These are phyloP conservation scores for Globisporangium lucens DNA, from an alignment of 352 stramenopile genomes.

Conservation along the genomic window DNA sequence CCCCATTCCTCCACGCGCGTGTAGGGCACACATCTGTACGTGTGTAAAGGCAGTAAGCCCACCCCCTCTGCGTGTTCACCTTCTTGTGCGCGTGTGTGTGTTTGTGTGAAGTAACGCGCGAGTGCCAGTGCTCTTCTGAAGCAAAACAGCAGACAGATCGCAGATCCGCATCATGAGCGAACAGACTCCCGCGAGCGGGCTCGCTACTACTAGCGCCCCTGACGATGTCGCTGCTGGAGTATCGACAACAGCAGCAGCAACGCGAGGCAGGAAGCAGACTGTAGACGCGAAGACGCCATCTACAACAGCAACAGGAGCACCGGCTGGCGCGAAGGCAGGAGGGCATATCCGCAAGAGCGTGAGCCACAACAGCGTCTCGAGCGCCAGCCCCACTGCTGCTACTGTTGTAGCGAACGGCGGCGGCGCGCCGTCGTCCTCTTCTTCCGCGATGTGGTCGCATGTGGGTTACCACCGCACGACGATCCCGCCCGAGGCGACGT, in stretches of 20 bases:
- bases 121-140: background rate
- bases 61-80: background rate
- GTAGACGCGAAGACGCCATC: background rate
- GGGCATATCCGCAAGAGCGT: constrained; percentile 17
- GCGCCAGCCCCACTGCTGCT: background rate
- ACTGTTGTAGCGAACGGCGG: background rate
- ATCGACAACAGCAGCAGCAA: background rate
- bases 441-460: constrained; percentile 54
- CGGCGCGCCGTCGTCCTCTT: background rate
- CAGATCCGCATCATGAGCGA: background rate
- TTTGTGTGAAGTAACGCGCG: background rate
- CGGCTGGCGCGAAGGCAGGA: background rate
- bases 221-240: background rate
- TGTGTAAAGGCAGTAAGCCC: background rate
- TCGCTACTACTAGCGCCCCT: background rate
- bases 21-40: background rate
- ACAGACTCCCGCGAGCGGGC: background rate
- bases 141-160: constrained; percentile 1
- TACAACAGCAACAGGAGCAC: background rate
- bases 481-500: constrained; percentile 77
- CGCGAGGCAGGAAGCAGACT: constrained; percentile 2
- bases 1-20: background rate
- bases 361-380: constrained; percentile 16
- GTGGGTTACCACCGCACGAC: constrained; percentile 83
- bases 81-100: background rate